Conservation (phyloP, 148 eudicot species). For the Vaccinium corymbosum region DNA sequence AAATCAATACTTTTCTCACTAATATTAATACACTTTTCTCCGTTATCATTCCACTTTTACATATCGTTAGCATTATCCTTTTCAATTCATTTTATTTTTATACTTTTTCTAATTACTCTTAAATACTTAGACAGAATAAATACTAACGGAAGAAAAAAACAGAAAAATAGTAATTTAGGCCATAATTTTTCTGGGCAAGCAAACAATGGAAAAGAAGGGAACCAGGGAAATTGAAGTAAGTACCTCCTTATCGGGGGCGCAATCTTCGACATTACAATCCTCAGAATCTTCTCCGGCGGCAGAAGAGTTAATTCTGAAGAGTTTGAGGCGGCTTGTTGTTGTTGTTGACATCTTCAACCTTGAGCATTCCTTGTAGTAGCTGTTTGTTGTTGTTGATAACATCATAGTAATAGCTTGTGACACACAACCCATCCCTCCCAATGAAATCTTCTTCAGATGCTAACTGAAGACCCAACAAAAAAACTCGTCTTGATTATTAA, state of each 20-base stretch:
- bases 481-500: neutral
- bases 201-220: neutral
- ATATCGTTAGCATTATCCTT: no score
- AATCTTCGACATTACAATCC: slow-evolving; percentile 87
- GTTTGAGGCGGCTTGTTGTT: slow-evolving; percentile 1
- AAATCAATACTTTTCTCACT: no score
- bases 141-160: no score
- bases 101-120: no score
- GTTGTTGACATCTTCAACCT: slow-evolving; percentile 13
- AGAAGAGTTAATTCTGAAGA: slow-evolving; percentile 52
- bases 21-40: no score
- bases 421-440: neutral
- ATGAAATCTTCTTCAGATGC: neutral
- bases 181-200: neutral
- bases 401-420: neutral
- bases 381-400: slow-evolving; percentile 1
- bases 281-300: slow-evolving; percentile 45
- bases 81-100: no score
- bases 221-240: neutral
- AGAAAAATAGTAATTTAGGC: no score
- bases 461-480: neutral
- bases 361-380: slow-evolving; percentile 7
- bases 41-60: no score
- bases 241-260: slow-evolving; percentile 99
- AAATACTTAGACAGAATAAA: no score